Evolutionary conservation across 2,329 filamentous ascomycete species (phyloP).

Genomic region (Gnomoniopsis sp.): DNA sequence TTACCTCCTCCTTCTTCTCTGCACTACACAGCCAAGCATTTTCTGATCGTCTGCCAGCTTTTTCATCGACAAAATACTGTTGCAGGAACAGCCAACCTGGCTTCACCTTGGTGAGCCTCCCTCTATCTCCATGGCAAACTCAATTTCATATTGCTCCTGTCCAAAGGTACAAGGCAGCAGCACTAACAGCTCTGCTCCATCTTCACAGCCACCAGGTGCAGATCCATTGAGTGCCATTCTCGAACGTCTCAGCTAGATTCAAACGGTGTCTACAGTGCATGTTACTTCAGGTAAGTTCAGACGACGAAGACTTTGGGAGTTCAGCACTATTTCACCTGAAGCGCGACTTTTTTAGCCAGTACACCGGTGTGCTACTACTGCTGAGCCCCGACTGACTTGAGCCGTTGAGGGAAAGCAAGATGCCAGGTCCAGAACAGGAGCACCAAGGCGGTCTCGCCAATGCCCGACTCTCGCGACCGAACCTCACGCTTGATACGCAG

Average conservation of each 20-base stretch:
- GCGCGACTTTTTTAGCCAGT: background rate
- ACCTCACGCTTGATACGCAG: conserved; percentile 12
- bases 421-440: background rate
- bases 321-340: background rate
- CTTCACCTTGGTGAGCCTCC: too few relatives aligned
- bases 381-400: background rate
- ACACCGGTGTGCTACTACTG: background rate
- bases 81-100: too few relatives aligned
- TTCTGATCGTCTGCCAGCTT: background rate
- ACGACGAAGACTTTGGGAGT: background rate
- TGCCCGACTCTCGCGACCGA: background rate
- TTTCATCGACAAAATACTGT: background rate
- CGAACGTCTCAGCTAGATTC: too few relatives aligned
- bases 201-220: too few relatives aligned
- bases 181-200: too few relatives aligned
- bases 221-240: too few relatives aligned
- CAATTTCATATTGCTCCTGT: too few relatives aligned
- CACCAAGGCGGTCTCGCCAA: background rate
- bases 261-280: too few relatives aligned
- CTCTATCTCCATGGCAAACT: too few relatives aligned
- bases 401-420: background rate
- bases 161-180: too few relatives aligned
- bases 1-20: background rate
- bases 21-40: background rate
- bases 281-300: too few relatives aligned